Percentiles rank a stretch among this genome's conserved stretches.
Conservation (phyloP, 768 basidiomycete genomes). For the Neoboletus magnificus region DNA sequence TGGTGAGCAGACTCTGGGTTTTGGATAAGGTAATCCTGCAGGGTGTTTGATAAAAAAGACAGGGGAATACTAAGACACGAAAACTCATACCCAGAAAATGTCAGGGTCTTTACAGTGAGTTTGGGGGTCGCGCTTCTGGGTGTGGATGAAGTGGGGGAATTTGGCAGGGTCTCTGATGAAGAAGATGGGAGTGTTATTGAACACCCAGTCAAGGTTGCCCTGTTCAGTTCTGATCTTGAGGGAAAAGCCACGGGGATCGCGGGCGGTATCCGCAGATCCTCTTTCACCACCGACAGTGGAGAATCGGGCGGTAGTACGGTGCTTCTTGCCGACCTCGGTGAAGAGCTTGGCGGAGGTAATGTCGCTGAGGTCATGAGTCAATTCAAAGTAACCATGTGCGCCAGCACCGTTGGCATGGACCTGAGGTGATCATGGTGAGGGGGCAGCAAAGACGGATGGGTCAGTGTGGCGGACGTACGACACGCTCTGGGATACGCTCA, state of each 20-base stretch:
- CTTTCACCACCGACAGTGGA: constrained; percentile 89
- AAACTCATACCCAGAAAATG: constrained; percentile 67
- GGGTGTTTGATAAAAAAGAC: background rate
- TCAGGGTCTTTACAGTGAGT: constrained; percentile 88
- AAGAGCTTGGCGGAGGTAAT: constrained; percentile 71
- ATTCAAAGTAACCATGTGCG: constrained; percentile 90
- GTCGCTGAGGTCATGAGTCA: constrained; percentile 83
- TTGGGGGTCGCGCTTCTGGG: constrained; percentile 87
- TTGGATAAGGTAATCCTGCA: constrained; percentile 81
- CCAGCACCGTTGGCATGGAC: constrained; percentile 91
- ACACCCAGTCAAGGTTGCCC: constrained; percentile 91
- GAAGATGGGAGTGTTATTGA: constrained; percentile 92
- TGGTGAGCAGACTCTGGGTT: constrained; percentile 90
- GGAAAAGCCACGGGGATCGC: constrained; percentile 93
- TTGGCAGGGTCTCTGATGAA: constrained; percentile 84
- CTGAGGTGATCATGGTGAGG: constrained; percentile 40
- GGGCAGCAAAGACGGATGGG: background rate
- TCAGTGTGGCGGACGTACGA: constrained; percentile 45
- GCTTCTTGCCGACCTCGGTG: constrained; percentile 61
- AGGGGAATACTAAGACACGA: background rate
- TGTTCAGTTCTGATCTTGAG: constrained; percentile 85
- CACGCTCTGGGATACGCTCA: constrained; percentile 95
- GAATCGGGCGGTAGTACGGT: constrained; percentile 79
- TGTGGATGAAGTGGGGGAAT: constrained; percentile 95
- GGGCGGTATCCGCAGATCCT: constrained; percentile 88